These are phyloP conservation scores for Pichia sp. DNA, from an alignment of 1,139 yeast species.

Conservation along the genomic window DNA sequence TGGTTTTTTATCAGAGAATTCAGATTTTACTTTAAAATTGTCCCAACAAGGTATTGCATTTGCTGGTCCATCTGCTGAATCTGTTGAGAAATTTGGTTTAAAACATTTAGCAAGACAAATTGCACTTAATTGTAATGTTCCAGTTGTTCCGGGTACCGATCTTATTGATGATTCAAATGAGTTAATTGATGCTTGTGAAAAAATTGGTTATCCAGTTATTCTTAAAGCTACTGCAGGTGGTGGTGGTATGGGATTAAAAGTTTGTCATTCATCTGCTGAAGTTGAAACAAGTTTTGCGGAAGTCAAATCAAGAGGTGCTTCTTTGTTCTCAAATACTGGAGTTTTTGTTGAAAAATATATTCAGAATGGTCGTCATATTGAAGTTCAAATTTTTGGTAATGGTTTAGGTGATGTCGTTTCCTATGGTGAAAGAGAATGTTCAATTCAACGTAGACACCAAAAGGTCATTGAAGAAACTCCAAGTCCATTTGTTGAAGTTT, in stretches of 20 bases:
- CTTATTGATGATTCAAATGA: constrained; percentile 33
- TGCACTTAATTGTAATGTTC: constrained; percentile 33
- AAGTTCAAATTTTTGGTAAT: constrained; percentile 43
- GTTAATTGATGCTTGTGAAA: constrained; percentile 31
- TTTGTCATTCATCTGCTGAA: constrained; percentile 33
- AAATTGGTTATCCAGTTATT: constrained; percentile 42
- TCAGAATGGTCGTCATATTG: constrained; percentile 40
- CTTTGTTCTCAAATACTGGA: constrained; percentile 38
- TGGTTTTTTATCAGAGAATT: constrained; percentile 41
- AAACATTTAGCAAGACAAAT: constrained; percentile 33
- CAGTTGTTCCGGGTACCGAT: constrained; percentile 44
- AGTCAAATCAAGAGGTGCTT: constrained; percentile 38
- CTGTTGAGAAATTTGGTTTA: constrained; percentile 33
- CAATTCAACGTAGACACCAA: constrained; percentile 44
- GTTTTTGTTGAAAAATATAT: constrained; percentile 42
- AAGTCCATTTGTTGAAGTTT: constrained; percentile 29
- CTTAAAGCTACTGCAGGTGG: constrained; percentile 49
- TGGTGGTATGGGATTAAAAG: constrained; percentile 47
- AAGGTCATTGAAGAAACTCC: constrained; percentile 47
- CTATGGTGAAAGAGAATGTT: constrained; percentile 43
- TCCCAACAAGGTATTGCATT: constrained; percentile 34
- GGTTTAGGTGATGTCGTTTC: constrained; percentile 39
- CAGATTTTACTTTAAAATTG: constrained; percentile 36
- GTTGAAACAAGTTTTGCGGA: constrained; percentile 32
- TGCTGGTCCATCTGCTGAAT: constrained; percentile 41